These are phyloP conservation scores for Raphidocelis subcapitata DNA, from an alignment of 139 green algal species.

Conservation along the genomic window DNA sequence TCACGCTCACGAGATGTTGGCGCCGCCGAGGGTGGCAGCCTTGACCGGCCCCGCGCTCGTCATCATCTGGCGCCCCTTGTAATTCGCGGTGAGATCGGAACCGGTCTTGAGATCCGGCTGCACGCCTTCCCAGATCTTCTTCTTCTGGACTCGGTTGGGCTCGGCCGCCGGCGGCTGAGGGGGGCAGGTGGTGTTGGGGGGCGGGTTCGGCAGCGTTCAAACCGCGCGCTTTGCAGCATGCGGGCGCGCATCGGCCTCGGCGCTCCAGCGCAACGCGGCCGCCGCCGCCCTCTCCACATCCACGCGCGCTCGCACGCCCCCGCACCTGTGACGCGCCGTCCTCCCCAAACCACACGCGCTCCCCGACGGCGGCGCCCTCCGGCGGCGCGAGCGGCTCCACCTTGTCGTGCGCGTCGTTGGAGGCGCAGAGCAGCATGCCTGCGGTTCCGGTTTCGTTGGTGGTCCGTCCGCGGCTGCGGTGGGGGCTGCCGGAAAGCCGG, in stretches of 20 bases:
- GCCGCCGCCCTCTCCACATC: neutral
- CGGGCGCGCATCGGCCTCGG: neutral
- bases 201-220: neutral
- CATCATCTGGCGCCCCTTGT: slow-evolving; percentile 61
- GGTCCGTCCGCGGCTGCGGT: too few relatives aligned
- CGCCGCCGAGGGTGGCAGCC: slow-evolving; percentile 37
- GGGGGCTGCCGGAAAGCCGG: too few relatives aligned
- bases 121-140: slow-evolving; percentile 82
- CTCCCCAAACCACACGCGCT: slow-evolving; percentile 73
- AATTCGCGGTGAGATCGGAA: slow-evolving; percentile 34
- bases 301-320: neutral
- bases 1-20: slow-evolving; percentile 24
- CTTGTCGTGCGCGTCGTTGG: slow-evolving; percentile 63
- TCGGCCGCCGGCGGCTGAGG: slow-evolving; percentile 43
- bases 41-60: slow-evolving; percentile 61
- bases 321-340: slow-evolving; percentile 43
- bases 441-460: slow-evolving; percentile 48
- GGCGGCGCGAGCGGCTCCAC: slow-evolving; percentile 79
- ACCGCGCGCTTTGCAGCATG: slow-evolving; percentile 1
- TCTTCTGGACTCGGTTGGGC: slow-evolving; percentile 76
- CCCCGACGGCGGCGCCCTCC: slow-evolving; percentile 58
- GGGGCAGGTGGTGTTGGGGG: neutral
- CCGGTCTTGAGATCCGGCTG: slow-evolving; percentile 68
- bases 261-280: neutral
- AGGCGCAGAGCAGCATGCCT: slow-evolving; percentile 86